A percentile compares a stretch with the other conserved stretches of the same genome.
phyloP scores from a whole-genome alignment of 768 basidiomycete species.

The Pleurotus ostreatus region DNA sequence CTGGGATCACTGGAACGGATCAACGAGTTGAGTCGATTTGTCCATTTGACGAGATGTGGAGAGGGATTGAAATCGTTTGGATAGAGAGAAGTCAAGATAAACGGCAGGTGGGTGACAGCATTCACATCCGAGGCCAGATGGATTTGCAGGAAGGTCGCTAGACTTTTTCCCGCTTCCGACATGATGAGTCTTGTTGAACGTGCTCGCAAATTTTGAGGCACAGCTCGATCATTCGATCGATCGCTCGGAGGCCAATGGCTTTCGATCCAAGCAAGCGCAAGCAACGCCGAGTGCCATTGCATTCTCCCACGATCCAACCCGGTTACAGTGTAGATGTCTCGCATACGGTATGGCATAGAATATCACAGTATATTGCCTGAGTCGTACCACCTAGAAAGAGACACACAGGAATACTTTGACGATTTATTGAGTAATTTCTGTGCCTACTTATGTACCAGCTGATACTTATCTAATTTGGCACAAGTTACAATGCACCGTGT shows the following conservation, averaged over 20 bases:
- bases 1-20: conserved; percentile 76
- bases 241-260: neutral
- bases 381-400: no score
- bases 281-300: no score
- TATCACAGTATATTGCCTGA: no score
- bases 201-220: neutral
- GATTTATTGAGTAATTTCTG: no score
- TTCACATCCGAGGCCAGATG: conserved; percentile 69
- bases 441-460: no score
- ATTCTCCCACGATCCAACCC: no score
- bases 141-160: conserved; percentile 64
- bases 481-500: no score
- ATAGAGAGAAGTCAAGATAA: conserved; percentile 52
- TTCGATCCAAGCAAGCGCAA: neutral
- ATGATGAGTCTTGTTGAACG: no score
- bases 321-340: no score
- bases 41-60: conserved; percentile 71
- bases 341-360: no score
- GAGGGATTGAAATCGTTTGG: conserved; percentile 54
- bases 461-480: no score
- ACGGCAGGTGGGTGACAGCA: conserved; percentile 55
- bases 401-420: no score
- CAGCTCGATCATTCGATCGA: neutral
- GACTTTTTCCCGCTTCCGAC: conserved; percentile 48
- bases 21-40: conserved; percentile 65